Percentiles rank a stretch among this genome's conserved stretches.
These are phyloP conservation scores for Pythium dissotocum DNA, from an alignment of 352 stramenopile genomes.

Conservation along the genomic window DNA sequence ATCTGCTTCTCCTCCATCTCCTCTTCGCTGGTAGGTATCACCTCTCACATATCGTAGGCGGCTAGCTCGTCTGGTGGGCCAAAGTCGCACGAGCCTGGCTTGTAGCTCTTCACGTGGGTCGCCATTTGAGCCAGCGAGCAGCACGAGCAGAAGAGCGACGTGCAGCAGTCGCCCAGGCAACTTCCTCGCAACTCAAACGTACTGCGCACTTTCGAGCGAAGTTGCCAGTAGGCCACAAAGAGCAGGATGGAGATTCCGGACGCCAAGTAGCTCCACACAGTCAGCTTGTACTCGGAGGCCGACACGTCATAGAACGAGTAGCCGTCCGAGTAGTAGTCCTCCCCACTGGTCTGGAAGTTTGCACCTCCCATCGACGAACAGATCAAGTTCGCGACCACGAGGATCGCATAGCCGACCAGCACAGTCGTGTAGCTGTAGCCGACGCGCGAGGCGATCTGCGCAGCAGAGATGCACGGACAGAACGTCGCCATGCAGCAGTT, in stretches of 20 bases:
- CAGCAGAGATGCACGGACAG: constrained; percentile 26
- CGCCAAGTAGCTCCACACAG: not conserved
- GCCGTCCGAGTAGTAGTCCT: not conserved
- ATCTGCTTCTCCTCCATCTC: too few species aligned
- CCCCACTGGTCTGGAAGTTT: too few species aligned
- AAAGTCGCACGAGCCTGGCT: constrained; percentile 10
- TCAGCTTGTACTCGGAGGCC: not conserved
- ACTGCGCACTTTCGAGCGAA: not conserved
- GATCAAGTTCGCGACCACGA: not conserved
- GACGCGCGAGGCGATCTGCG: constrained; percentile 22
- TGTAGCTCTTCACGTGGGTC: constrained; percentile 18
- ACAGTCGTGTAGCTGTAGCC: not conserved
- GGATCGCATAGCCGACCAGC: not conserved
- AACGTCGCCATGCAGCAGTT: constrained; percentile 30
- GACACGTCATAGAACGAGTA: not conserved
- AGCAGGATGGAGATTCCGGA: not conserved
- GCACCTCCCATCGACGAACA: not conserved
- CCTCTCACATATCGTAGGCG: not conserved
- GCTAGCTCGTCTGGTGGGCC: not conserved
- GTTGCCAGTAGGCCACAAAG: not conserved
- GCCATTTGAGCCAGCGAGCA: constrained; percentile 6
- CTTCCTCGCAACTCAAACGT: not conserved
- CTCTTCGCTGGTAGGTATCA: too few species aligned
- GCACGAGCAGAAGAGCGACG: not conserved
- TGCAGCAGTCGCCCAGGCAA: not conserved